Evolutionary conservation across 495 filamentous ascomycete genomes (phyloP), one percentile per base, ranked within the genome.

Genomic region (Beverwykella pulmonaria): DNA sequence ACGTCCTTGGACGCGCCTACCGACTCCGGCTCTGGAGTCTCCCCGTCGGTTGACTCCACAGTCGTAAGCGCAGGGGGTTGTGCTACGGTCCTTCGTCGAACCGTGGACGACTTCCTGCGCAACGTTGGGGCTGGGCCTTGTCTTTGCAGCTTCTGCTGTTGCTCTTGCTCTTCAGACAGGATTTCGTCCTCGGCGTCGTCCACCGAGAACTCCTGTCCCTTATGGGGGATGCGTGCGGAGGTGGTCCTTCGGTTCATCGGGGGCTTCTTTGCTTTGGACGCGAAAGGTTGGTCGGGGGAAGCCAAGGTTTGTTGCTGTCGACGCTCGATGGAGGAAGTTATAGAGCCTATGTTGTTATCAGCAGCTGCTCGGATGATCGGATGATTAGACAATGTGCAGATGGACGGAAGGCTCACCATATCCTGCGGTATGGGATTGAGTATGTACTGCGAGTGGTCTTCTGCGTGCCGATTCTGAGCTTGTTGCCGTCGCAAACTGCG

Each of bases 111-210:
- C 54, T 70, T 73, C 27, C 59, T 79, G 75, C 54, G 59, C 20
- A 73, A 48, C n/a, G 49, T 63, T 32, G 55, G 60, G 10, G 29
- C 58, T 20, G 30, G 47, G 2, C 6, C 27, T 53, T 58, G 61
- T 22, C 23, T 14, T 53, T 36, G 59, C 22, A 10, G 26, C 52
- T 65, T 20, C 36, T 32, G 23, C 32, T 61, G 50, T 39, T 60
- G 50, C 46, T 71, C 55, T 19, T 26, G 41, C 44, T 79, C 44
- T 65, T 87, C 87, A 29, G 77, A 81, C 73, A 94, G 90, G 26
- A 97, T 87, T 76, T 99, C 94, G 50, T 85, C 82, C 23, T 88
- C 83, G 75, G 90, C 92, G 76, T 99, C 94, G 71, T 99, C 94
- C 22, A 91, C 92, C 9, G 93, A 97, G 76, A 97, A 99, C 66